phyloP scores from a whole-genome alignment of 2,329 filamentous ascomycete species.

The Clonostachys rhizophaga region DNA sequence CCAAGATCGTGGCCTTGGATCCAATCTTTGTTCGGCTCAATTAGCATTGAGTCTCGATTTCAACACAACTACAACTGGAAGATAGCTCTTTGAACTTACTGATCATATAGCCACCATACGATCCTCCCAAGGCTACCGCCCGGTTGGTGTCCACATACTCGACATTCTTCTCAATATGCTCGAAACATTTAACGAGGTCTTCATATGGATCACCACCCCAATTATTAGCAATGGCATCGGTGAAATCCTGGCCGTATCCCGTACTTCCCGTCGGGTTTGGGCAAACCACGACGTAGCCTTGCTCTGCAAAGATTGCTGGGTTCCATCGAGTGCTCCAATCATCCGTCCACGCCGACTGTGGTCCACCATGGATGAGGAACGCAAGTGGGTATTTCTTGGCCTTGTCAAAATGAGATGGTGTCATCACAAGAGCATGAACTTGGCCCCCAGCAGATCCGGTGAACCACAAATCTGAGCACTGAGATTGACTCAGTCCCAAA shows the following conservation, averaged over 20 bases:
- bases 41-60: neutral
- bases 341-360: constrained; percentile 72
- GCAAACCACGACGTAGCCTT: constrained; percentile 77
- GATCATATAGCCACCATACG: constrained; percentile 74
- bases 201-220: constrained; percentile 86
- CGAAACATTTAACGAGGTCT: constrained; percentile 74
- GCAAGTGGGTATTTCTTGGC: constrained; percentile 73
- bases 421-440: constrained; percentile 65
- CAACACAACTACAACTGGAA: neutral
- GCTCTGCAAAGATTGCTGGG: constrained; percentile 78
- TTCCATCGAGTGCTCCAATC: constrained; percentile 84
- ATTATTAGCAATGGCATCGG: constrained; percentile 70
- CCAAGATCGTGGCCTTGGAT: constrained; percentile 83
- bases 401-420: constrained; percentile 62
- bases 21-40: constrained; percentile 53
- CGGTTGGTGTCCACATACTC: constrained; percentile 63
- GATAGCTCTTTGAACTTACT: constrained; percentile 33
- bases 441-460: constrained; percentile 58
- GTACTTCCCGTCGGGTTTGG: constrained; percentile 83
- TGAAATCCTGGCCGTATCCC: constrained; percentile 74
- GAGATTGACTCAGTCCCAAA: constrained; percentile 59
- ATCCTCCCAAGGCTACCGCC: constrained; percentile 71
- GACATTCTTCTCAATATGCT: constrained; percentile 64
- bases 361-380: constrained; percentile 79
- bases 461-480: constrained; percentile 67